Evolutionary conservation across 148 eudicot genomes (phyloP).

Genomic region (Hydrangea macrophylla): DNA sequence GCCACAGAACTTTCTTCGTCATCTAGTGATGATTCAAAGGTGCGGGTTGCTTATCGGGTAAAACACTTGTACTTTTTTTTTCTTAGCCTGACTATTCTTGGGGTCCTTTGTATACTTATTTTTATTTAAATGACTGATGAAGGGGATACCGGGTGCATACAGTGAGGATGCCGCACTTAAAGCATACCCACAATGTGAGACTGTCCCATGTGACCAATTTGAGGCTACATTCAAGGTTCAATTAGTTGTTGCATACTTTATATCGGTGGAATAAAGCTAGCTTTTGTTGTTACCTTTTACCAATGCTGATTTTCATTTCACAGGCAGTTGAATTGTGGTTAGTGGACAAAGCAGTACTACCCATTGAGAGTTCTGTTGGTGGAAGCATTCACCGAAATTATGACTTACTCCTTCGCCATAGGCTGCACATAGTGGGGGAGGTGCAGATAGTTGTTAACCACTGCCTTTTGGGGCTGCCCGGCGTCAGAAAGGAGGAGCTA

Average conservation of each 20-base stretch:
- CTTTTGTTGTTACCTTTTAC: background rate
- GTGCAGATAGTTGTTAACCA: constrained; percentile 74
- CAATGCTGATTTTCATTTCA: constrained; percentile 10
- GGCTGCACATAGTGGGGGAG: constrained; percentile 90
- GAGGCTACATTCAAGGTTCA: constrained; percentile 56
- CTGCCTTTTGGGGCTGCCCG: constrained; percentile 82
- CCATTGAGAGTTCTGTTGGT: constrained; percentile 85
- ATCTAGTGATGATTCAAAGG: constrained; percentile 29
- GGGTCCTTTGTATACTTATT: constrained; percentile 3
- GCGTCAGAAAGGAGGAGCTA: constrained; percentile 71
- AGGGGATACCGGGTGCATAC: constrained; percentile 63
- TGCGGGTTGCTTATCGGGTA: constrained; percentile 62
- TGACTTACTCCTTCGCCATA: constrained; percentile 83
- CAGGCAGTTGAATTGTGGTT: constrained; percentile 93
- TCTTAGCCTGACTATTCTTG: background rate
- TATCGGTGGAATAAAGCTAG: background rate
- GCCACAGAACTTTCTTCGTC: constrained; percentile 28
- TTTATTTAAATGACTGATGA: constrained; percentile 6
- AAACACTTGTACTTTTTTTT: background rate
- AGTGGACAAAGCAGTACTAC: constrained; percentile 87
- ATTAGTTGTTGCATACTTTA: background rate
- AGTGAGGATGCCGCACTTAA: constrained; percentile 60
- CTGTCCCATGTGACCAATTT: constrained; percentile 61
- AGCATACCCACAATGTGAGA: constrained; percentile 48
- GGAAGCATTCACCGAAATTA: constrained; percentile 89